A percentile compares a stretch with the other conserved stretches of the same genome.
Evolutionary conservation across 768 basidiomycete species (phyloP).

Genomic region (Xerocomellus chrysenteron): DNA sequence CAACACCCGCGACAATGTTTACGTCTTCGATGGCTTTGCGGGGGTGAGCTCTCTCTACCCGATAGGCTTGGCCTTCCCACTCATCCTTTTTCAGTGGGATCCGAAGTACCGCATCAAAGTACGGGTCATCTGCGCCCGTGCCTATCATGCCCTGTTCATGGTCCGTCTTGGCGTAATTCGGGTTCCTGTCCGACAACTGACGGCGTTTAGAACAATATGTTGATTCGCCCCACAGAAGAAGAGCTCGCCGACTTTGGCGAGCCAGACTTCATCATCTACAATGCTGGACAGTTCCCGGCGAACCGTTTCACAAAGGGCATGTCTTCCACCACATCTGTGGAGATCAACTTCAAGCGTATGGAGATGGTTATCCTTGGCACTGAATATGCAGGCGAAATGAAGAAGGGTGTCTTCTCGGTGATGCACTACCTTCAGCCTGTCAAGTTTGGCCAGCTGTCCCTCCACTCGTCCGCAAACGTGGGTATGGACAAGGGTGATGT

Average conservation of each 20-base stretch:
- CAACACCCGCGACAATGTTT: constrained; percentile 97
- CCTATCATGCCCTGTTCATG: constrained; percentile 99
- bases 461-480: constrained; percentile 98
- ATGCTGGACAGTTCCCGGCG: constrained; percentile 99
- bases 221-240: constrained; percentile 95
- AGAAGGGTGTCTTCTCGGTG: constrained; percentile 99
- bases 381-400: constrained; percentile 99
- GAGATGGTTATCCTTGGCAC: constrained; percentile 99
- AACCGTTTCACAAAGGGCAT: constrained; percentile 99
- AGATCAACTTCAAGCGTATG: constrained; percentile 99
- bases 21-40: constrained; percentile 95
- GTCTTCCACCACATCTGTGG: constrained; percentile 98
- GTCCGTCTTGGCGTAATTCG: constrained; percentile 43
- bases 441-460: constrained; percentile 95
- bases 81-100: constrained; percentile 68
- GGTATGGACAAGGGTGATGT: constrained; percentile 87
- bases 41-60: constrained; percentile 52
- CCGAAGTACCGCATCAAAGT: constrained; percentile 99
- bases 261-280: constrained; percentile 99
- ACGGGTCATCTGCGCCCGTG: constrained; percentile 96
- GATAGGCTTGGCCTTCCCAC: not conserved
- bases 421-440: constrained; percentile 99
- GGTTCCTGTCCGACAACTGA: constrained; percentile 6
- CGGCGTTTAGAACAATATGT: constrained; percentile 85
- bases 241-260: constrained; percentile 94